These are phyloP conservation scores for Syzygium syzygioides DNA, from an alignment of 441 rosid species.

Conservation along the genomic window DNA sequence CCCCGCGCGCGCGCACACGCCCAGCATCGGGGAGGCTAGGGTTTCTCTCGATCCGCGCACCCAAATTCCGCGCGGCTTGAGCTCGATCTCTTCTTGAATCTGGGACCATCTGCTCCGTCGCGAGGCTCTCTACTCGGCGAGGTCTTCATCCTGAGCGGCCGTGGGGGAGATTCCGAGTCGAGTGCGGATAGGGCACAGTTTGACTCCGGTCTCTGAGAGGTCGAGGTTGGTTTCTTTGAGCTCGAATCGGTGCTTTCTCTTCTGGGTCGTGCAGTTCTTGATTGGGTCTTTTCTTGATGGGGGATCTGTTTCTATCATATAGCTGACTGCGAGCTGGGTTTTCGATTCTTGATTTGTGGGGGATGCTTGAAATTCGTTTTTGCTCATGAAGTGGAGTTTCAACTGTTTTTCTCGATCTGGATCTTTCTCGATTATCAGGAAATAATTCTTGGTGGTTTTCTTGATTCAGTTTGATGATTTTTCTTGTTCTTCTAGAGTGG, in stretches of 20 bases:
- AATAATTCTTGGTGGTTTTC: background rate
- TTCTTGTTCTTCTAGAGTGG: background rate
- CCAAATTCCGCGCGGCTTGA: conserved; percentile 35
- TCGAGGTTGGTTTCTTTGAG: background rate
- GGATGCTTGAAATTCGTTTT: background rate
- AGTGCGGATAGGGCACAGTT: background rate
- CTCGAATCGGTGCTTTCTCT: background rate
- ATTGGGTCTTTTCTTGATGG: background rate
- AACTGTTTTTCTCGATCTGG: background rate
- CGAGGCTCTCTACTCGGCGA: conserved; percentile 18
- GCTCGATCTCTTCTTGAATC: conserved; percentile 27
- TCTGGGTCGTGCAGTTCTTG: background rate
- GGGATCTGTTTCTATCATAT: background rate
- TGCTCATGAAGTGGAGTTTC: background rate
- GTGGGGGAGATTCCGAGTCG: background rate
- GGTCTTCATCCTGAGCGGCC: background rate
- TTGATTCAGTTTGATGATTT: background rate
- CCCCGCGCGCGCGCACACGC: background rate
- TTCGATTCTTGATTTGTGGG: background rate
- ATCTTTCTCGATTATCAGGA: background rate
- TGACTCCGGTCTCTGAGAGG: background rate
- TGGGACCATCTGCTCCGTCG: conserved; percentile 10
- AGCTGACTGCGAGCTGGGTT: background rate
- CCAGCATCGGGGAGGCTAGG: conserved; percentile 44
- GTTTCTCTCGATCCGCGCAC: conserved; percentile 59